Base-by-base conservation (phyloP, 2,329 filamentous ascomycete species). In the Aspergillus niger region DNA sequence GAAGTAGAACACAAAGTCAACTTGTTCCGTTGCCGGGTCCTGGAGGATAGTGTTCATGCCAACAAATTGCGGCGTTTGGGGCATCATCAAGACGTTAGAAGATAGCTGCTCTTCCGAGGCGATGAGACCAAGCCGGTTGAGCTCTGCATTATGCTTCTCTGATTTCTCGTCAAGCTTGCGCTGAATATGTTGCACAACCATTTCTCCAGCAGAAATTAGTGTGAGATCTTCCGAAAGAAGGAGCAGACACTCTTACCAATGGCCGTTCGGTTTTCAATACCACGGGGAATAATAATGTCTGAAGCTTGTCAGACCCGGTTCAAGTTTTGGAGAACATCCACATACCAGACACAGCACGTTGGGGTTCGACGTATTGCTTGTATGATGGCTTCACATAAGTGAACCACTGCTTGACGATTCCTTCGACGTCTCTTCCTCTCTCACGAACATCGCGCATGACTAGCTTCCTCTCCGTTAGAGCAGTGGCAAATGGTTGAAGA, bases 341-440 rank as follows among this genome's bases (percentile, higher is more conserved):
- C 80, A 69, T 78, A 90, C 88, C 88, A 68, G 92, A 92, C 51
- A 94, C 88, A 67, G 92, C 90, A 58, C 92, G 85, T 75, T 99
- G 95, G 36, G 95, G 95, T 64, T 96, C 90, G 59, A 99, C 95
- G 72, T 86, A 98, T 83, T 90, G 91, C 75, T 94, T 90, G 70
- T 96, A 98, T 72, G 98, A 98, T 3, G 95, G 95, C 77, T 99
- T 99, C 47, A 99, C 95, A 73, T 91, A 99, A 10, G 81, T 81
- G 74, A 98, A 97, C 95, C 95, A 99, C 76, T 99, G 95, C 77
- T 98, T 98, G 75, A 99, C 93, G 71, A 93, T 94, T 43, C 95
- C 95, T 73, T 97, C 91, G 59, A 98, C 90, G 71, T 97, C 94
- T 72, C 95, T 86, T 3, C 91, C 94, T 70, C 95, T 88, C 70